Evolutionary conservation across 2,329 filamentous ascomycete genomes (phyloP).

Genomic region (Ploettnerulaceae sp.): DNA sequence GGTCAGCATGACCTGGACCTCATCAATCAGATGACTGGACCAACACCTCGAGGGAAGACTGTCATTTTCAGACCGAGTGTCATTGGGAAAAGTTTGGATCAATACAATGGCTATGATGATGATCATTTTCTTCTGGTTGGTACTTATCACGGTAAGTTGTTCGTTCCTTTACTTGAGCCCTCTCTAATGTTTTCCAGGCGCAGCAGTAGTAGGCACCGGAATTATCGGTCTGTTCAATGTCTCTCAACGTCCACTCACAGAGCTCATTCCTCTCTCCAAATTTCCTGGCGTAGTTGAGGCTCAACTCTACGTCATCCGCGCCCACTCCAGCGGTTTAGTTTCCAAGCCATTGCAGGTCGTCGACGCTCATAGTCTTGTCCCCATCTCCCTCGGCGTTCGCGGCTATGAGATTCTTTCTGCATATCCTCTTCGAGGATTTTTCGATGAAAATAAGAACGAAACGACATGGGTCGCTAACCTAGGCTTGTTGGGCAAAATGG

Average conservation of each 20-base stretch:
- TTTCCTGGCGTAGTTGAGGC: constrained; percentile 65
- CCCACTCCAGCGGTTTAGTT: constrained; percentile 63
- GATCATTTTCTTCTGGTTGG: constrained; percentile 69
- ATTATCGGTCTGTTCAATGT: constrained; percentile 86
- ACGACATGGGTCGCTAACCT: constrained; percentile 60
- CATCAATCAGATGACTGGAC: constrained; percentile 75
- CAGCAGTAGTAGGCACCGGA: constrained; percentile 60
- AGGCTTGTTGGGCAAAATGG: constrained; percentile 84
- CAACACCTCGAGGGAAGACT: constrained; percentile 65
- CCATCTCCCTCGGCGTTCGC: constrained; percentile 55
- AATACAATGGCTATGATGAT: constrained; percentile 74
- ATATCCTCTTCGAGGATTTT: constrained; percentile 59
- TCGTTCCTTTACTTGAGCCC: neutral
- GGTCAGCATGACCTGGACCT: constrained; percentile 72
- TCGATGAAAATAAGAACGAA: constrained; percentile 35
- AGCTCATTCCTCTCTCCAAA: constrained; percentile 63
- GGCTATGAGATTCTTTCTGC: constrained; percentile 81
- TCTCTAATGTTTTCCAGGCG: constrained; percentile 34
- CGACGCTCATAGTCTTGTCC: constrained; percentile 48
- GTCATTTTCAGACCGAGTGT: constrained; percentile 76
- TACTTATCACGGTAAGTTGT: constrained; percentile 63
- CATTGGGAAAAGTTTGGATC: constrained; percentile 65
- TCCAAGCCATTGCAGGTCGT: constrained; percentile 46
- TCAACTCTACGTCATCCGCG: constrained; percentile 64
- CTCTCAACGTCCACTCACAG: constrained; percentile 54